Evolutionary conservation across 225 moss, liverwort and hornwort genomes (phyloP).

Genomic region (Bryum argenteum): DNA sequence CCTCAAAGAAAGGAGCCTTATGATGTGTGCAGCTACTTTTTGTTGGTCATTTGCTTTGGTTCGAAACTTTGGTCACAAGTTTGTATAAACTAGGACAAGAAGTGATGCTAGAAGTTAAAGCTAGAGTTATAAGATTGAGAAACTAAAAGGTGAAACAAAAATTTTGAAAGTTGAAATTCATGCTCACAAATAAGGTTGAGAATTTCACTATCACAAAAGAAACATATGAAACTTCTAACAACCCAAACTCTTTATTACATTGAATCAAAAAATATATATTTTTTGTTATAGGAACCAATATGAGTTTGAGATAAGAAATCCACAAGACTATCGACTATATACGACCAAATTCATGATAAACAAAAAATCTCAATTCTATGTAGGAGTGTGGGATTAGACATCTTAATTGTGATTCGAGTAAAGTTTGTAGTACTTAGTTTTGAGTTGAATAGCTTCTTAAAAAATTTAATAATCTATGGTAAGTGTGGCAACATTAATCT

Average conservation of each 20-base stretch:
- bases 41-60: slow-evolving; percentile 41
- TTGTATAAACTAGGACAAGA: slow-evolving; percentile 12
- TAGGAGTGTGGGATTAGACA: no score
- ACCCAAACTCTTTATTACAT: no score
- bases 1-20: slow-evolving; percentile 41
- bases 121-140: not conserved
- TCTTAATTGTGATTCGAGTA: not conserved
- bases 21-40: slow-evolving; percentile 51
- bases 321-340: no score
- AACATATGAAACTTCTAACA: no score
- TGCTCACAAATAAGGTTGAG: no score
- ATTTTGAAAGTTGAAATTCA: not conserved
- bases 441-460: not conserved
- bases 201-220: no score
- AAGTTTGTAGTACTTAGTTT: not conserved
- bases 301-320: no score
- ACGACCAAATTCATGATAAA: no score
- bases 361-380: no score
- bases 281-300: no score
- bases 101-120: no score
- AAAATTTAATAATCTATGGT: slow-evolving; percentile 14
- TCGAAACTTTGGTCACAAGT: slow-evolving; percentile 47
- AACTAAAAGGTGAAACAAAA: not conserved
- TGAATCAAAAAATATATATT: no score
- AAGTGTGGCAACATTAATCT: slow-evolving; percentile 20